These are phyloP conservation scores for Arxiozyma bovina DNA, from an alignment of 1,139 yeast genomes.

Conservation along the genomic window DNA sequence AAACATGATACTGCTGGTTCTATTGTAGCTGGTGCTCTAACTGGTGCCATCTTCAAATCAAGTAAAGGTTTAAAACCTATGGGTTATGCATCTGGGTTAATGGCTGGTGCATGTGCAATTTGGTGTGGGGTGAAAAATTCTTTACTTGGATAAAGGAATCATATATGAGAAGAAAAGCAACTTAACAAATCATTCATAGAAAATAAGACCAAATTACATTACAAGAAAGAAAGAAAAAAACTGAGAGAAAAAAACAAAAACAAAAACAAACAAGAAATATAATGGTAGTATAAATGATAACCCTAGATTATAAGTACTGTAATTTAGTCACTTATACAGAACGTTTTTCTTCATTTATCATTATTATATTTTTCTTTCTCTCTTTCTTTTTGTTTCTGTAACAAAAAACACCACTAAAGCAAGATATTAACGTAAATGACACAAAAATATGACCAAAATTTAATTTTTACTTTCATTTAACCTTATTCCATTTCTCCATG, in stretches of 20 bases:
- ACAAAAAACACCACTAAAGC: too few species aligned
- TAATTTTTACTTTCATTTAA: neutral
- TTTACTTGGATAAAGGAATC: neutral
- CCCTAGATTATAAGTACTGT: too few species aligned
- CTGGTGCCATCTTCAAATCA: slow-evolving; percentile 87
- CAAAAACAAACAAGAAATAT: too few species aligned
- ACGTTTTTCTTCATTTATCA: neutral
- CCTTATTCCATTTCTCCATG: neutral
- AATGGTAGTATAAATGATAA: neutral
- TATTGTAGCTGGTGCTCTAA: slow-evolving; percentile 77
- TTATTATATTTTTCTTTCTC: too few species aligned
- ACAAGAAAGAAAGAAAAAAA: neutral
- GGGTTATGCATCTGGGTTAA: slow-evolving; percentile 76
- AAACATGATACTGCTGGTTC: slow-evolving; percentile 83
- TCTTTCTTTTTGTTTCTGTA: neutral
- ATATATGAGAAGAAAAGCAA: too few species aligned
- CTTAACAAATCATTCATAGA: too few species aligned
- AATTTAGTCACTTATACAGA: too few species aligned
- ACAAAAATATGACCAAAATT: neutral
- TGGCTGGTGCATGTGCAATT: slow-evolving; percentile 83
- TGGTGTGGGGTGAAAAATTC: slow-evolving; percentile 76
- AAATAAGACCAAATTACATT: too few species aligned
- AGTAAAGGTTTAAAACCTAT: slow-evolving; percentile 80
- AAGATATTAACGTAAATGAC: too few species aligned
- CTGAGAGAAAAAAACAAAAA: too few species aligned